Percentiles rank a stretch among this genome's conserved stretches.
These are phyloP conservation scores for Verticillium klebahnii DNA, from an alignment of 2,329 filamentous ascomycete genomes.

Conservation along the genomic window DNA sequence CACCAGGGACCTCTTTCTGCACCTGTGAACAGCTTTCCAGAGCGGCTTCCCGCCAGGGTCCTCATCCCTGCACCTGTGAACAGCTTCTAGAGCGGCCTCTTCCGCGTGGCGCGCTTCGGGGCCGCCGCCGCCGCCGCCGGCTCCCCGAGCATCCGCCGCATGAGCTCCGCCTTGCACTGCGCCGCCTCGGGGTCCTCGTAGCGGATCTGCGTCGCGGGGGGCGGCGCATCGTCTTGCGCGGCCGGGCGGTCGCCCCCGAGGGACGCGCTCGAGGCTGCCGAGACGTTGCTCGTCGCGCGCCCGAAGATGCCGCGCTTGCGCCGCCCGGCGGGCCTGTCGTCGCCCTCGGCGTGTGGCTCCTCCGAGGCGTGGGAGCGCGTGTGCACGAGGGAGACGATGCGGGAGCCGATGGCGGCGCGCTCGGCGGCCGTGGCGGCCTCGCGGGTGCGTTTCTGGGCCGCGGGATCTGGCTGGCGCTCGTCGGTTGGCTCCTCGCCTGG, in stretches of 20 bases:
- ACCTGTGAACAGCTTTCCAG: not conserved
- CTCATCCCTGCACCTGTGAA: too few species aligned
- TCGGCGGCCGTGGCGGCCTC: conserved; percentile 26
- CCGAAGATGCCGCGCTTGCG: conserved; percentile 48
- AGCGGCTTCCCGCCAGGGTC: too few species aligned
- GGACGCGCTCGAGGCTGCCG: conserved; percentile 43
- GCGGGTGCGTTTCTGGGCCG: conserved; percentile 17
- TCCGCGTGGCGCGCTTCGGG: conserved; percentile 1
- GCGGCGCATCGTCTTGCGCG: conserved; percentile 16
- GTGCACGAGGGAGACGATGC: conserved; percentile 33
- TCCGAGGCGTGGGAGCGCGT: conserved; percentile 15
- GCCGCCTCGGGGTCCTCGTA: conserved; percentile 48
- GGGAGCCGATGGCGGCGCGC: conserved; percentile 33
- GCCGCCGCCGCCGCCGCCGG: not conserved
- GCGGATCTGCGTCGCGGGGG: conserved; percentile 46
- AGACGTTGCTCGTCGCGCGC: conserved; percentile 54
- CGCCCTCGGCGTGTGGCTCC: conserved; percentile 6
- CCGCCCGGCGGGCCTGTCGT: conserved; percentile 6
- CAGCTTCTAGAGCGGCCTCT: conserved; percentile 5
- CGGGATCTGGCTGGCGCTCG: conserved; percentile 23
- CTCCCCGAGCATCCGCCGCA: conserved; percentile 34
- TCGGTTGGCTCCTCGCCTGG: conserved; percentile 18
- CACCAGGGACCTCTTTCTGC: too few species aligned
- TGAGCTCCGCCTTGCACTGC: conserved; percentile 35
- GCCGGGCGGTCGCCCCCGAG: conserved; percentile 18